A percentile compares a stretch with the other conserved stretches of the same genome.
Evolutionary conservation across 2,329 filamentous ascomycete genomes (phyloP).

Genomic region (Aspergillus amoenus): DNA sequence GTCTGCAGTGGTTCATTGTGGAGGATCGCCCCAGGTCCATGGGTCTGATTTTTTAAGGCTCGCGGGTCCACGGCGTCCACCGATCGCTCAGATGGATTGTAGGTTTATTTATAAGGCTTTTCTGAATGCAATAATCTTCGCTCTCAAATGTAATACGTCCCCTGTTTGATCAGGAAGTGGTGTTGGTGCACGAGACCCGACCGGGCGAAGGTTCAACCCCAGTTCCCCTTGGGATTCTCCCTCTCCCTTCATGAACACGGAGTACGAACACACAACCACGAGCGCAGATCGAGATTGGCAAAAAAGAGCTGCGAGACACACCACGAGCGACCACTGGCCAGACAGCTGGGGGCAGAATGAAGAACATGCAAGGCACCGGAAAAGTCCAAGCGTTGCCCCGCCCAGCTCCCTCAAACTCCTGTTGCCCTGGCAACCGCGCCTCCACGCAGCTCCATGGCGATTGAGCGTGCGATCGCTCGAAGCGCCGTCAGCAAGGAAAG

Average conservation of each 20-base stretch:
- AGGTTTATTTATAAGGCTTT: not conserved
- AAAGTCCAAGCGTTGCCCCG: slow-evolving; percentile 3
- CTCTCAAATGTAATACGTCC: not conserved
- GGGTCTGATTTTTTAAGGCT: not conserved
- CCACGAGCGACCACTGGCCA: not conserved
- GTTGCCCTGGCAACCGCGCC: slow-evolving; percentile 17
- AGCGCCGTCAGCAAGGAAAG: slow-evolving; percentile 12
- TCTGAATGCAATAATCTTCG: not conserved
- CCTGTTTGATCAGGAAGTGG: not conserved
- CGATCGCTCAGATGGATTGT: not conserved
- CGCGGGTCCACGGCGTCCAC: not conserved
- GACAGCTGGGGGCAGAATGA: not conserved
- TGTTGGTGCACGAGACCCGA: not conserved
- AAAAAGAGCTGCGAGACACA: not conserved
- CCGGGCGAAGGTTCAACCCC: not conserved
- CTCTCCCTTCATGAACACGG: not conserved
- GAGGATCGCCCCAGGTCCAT: slow-evolving; percentile 4
- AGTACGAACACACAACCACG: not conserved
- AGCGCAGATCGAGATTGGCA: not conserved
- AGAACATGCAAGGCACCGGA: slow-evolving; percentile 10
- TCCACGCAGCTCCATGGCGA: slow-evolving; percentile 11
- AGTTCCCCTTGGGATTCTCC: not conserved
- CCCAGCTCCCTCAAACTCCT: slow-evolving; percentile 5
- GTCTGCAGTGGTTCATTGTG: not conserved
- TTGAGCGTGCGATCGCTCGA: slow-evolving; percentile 7